A percentile compares a stretch with the other conserved stretches of the same genome.
Conservation (phyloP, 805 yeast genomes). For the Ogataea corticis region DNA sequence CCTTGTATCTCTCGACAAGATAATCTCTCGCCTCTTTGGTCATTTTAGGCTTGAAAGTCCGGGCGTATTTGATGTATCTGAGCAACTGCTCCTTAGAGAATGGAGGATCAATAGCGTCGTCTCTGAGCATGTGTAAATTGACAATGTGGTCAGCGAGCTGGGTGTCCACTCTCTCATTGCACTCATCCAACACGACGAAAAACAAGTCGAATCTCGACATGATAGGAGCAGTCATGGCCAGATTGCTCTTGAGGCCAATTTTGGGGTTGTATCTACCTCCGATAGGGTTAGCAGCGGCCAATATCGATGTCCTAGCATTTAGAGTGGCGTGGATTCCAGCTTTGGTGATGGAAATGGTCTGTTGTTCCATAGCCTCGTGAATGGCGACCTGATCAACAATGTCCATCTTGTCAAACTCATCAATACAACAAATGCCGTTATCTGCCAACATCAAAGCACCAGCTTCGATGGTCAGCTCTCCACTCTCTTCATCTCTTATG, state of each 20-base stretch:
- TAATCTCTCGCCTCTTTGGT: conserved; percentile 76
- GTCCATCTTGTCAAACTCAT: conserved; percentile 98
- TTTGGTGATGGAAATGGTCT: conserved; percentile 96
- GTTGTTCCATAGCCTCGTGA: conserved; percentile 99
- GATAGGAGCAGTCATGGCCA: conserved; percentile 96
- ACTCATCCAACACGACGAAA: conserved; percentile 91
- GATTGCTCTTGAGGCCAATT: conserved; percentile 76
- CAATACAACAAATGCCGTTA: conserved; percentile 97
- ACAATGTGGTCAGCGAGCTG: conserved; percentile 92
- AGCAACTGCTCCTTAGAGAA: conserved; percentile 84
- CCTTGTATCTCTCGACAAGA: conserved; percentile 78
- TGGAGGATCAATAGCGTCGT: conserved; percentile 87
- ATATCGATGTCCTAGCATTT: conserved; percentile 92
- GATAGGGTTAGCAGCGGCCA: conserved; percentile 98
- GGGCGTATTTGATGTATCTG: conserved; percentile 87
- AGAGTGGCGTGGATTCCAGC: conserved; percentile 98
- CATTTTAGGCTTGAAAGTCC: conserved; percentile 89
- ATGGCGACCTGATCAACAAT: conserved; percentile 93
- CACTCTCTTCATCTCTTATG: conserved; percentile 94
- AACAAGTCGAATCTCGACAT: conserved; percentile 97
- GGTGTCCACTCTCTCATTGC: conserved; percentile 87
- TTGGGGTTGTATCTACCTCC: conserved; percentile 96
- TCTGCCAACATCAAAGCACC: conserved; percentile 99
- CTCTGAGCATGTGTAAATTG: conserved; percentile 85
- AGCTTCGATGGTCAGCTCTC: conserved; percentile 96